These are phyloP conservation scores for Chlamydomonas sp. DNA, from an alignment of 139 green algal genomes.

Conservation along the genomic window DNA sequence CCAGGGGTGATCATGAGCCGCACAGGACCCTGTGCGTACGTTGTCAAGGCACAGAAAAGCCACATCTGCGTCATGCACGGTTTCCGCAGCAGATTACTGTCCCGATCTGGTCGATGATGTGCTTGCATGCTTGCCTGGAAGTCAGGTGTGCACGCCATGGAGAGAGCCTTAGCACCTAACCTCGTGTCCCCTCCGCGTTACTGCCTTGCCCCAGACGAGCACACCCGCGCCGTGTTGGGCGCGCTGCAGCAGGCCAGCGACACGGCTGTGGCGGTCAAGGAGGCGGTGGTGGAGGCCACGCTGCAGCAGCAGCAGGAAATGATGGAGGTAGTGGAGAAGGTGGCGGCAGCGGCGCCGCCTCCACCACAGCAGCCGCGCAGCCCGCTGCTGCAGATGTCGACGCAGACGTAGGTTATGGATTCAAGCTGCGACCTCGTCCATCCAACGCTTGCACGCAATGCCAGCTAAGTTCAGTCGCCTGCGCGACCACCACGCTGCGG, in stretches of 20 bases:
- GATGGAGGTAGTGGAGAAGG: background rate
- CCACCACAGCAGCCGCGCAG: background rate
- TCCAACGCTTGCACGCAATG: background rate
- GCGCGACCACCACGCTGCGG: too few species aligned
- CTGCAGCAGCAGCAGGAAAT: slow-evolving; percentile 21
- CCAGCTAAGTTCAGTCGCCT: background rate
- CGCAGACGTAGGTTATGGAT: background rate
- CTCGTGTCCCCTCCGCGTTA: background rate
- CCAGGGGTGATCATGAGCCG: background rate
- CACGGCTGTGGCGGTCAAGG: slow-evolving; percentile 12
- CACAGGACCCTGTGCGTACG: background rate
- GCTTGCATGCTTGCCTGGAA: too few species aligned
- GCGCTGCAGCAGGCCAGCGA: slow-evolving; percentile 26
- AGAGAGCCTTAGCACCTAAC: background rate
- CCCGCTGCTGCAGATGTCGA: slow-evolving; percentile 2
- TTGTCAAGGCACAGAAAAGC: too few species aligned
- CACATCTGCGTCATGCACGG: too few species aligned
- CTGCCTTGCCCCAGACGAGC: background rate
- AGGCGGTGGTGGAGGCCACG: slow-evolving; percentile 27
- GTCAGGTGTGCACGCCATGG: background rate
- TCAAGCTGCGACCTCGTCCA: background rate
- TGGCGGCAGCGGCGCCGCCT: slow-evolving; percentile 5
- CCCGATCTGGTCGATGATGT: too few species aligned
- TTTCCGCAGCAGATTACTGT: too few species aligned
- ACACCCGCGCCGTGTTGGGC: slow-evolving; percentile 22